These are phyloP conservation scores for Chlorella variabilis DNA, from an alignment of 163 green algal genomes.

Conservation along the genomic window DNA sequence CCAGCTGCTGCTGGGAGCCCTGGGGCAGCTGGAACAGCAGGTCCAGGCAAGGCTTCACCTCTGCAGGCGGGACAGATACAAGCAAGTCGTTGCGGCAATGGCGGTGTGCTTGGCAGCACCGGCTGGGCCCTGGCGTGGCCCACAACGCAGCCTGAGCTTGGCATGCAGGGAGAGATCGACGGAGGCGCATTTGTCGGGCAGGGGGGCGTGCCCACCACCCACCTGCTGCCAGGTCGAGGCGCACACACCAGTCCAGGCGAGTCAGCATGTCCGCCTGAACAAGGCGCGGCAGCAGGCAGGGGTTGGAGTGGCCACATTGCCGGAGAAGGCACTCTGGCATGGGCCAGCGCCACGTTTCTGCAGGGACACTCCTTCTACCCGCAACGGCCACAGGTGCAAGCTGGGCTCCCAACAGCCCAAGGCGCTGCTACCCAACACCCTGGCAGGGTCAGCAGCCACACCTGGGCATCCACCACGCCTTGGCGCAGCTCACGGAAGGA, in stretches of 20 bases:
- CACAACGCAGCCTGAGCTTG: no score
- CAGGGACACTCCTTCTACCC: no score
- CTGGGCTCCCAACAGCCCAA: no score
- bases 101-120: neutral
- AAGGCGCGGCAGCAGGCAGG: no score
- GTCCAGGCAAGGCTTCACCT: slow-evolving; percentile 15
- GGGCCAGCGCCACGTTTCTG: no score
- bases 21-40: slow-evolving; percentile 15
- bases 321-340: no score
- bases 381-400: no score
- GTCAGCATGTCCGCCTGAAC: slow-evolving; percentile 27
- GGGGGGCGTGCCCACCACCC: neutral
- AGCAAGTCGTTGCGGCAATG: no score
- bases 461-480: slow-evolving; percentile 4
- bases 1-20: no score
- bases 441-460: slow-evolving; percentile 13
- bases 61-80: neutral
- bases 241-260: slow-evolving; percentile 29
- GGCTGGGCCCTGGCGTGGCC: neutral
- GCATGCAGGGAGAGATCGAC: neutral
- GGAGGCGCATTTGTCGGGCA: neutral
- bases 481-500: slow-evolving; percentile 19
- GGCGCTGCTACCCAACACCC: slow-evolving; percentile 28
- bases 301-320: no score
- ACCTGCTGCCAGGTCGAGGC: slow-evolving; percentile 1